Evolutionary conservation across 2,329 filamentous ascomycete genomes (phyloP), one percentile per base, ranked within the genome.

Genomic region (Fusarium foetens): DNA sequence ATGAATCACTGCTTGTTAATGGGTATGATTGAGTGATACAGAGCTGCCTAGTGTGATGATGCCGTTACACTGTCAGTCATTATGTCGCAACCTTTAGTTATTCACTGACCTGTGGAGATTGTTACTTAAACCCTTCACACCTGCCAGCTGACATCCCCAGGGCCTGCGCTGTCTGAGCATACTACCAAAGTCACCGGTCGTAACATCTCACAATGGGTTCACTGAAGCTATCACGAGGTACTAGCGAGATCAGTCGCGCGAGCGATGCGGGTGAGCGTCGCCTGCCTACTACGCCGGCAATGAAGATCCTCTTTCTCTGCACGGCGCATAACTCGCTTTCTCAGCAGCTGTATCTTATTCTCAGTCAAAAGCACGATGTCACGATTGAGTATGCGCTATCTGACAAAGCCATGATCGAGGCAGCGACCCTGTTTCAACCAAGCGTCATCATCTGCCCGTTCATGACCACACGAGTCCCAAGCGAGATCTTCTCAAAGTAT

Each of bases 251-350:
- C 16, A 23, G 29, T 17, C 51, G 35, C 8, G 14, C 11, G 19
- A 23, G 25, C 21, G 41, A 42, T 6, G 6, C 49, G 5, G 31
- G 19, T 19, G 25, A 51, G 36, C 33, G 23, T 35, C 25, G 38
- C 23, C 17, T 41, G 14, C 38, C 46, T 13, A 39, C 45, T 14
- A 69, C 39, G 6, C 42, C 64, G 5, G 38, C 53, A 27, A 72
- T 72, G 60, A 72, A 62, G 23, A 72, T 72, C 21, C 64, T 72
- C 48, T 72, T 72, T 52, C 39, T 72, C 17, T 72, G 70, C 31
- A 72, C 70, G 13, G 64, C 70, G 19, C 68, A 72, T 14, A 72
- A 72, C 52, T 72, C 70, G 19, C 59, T 72, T 6, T 72, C 70
- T 3, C 70, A 72, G 33, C 68, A 62, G 21, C 70, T 72, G 16